These are phyloP conservation scores for Colletotrichum aenigma DNA, from an alignment of 2,329 filamentous ascomycete genomes.

Conservation along the genomic window DNA sequence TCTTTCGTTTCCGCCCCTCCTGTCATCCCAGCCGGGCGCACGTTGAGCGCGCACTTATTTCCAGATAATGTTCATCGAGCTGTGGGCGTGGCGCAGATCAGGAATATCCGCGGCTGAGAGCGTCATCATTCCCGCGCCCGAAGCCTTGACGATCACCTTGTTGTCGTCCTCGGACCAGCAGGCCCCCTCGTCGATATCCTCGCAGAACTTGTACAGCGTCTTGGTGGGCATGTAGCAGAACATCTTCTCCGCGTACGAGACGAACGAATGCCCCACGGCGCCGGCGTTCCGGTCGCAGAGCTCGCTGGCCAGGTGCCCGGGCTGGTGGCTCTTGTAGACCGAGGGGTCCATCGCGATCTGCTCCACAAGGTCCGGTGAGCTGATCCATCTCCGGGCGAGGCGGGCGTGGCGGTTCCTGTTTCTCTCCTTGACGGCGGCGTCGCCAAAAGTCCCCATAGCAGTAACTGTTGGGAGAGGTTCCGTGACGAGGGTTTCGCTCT, in stretches of 20 bases:
- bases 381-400: not conserved
- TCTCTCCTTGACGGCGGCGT: not conserved
- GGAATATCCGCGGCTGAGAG: not conserved
- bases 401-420: not conserved
- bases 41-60: not conserved
- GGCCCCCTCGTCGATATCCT: not conserved
- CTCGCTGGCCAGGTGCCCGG: not conserved
- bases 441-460: not conserved
- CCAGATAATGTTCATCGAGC: not conserved
- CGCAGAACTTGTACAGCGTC: conserved; percentile 20
- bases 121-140: not conserved
- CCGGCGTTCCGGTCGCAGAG: not conserved
- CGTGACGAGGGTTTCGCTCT: not conserved
- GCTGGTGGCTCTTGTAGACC: not conserved
- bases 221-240: conserved; percentile 24
- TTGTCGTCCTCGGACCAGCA: conserved; percentile 21
- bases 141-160: not conserved
- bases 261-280: not conserved
- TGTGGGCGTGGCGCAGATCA: not conserved
- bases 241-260: conserved; percentile 20
- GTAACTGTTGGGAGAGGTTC: not conserved
- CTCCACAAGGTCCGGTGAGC: not conserved
- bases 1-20: not conserved
- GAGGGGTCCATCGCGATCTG: not conserved
- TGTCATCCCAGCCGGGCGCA: not conserved